Percentiles rank a stretch among this genome's conserved stretches.
Conservation (phyloP, 2,329 filamentous ascomycete genomes). For the Coleophoma cylindrospora region DNA sequence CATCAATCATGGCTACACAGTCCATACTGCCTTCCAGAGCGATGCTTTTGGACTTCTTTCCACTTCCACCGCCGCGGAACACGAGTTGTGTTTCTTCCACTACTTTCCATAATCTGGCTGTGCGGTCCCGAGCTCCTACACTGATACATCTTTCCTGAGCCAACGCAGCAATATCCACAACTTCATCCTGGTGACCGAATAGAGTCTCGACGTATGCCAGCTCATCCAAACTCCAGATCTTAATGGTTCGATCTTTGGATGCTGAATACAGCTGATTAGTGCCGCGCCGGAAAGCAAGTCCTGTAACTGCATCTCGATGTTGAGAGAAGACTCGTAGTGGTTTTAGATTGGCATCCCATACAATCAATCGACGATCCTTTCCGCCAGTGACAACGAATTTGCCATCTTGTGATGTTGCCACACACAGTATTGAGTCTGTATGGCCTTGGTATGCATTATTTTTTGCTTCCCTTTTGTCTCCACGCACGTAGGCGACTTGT, state of each 20-base stretch:
- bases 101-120: slow-evolving; percentile 92
- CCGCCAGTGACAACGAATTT: slow-evolving; percentile 90
- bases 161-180: slow-evolving; percentile 78
- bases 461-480: slow-evolving; percentile 51
- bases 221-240: slow-evolving; percentile 90
- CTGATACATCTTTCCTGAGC: slow-evolving; percentile 85
- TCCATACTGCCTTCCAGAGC: slow-evolving; percentile 79
- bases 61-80: slow-evolving; percentile 76
- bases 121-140: slow-evolving; percentile 86
- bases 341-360: slow-evolving; percentile 81
- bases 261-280: slow-evolving; percentile 91
- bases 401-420: slow-evolving; percentile 84
- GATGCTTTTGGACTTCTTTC: slow-evolving; percentile 46
- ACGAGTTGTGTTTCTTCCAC: slow-evolving; percentile 93
- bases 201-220: slow-evolving; percentile 92
- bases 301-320: slow-evolving; percentile 83
- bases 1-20: slow-evolving; percentile 84
- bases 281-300: slow-evolving; percentile 77
- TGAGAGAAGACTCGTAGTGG: slow-evolving; percentile 84
- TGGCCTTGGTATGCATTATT: slow-evolving; percentile 72
- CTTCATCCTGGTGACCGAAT: slow-evolving; percentile 91
- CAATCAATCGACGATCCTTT: slow-evolving; percentile 74
- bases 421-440: slow-evolving; percentile 71
- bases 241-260: slow-evolving; percentile 87
- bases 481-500: slow-evolving; percentile 58